phyloP scores from a whole-genome alignment of 1,284 basidiomycete species.

The Malassezia slooffiae region DNA sequence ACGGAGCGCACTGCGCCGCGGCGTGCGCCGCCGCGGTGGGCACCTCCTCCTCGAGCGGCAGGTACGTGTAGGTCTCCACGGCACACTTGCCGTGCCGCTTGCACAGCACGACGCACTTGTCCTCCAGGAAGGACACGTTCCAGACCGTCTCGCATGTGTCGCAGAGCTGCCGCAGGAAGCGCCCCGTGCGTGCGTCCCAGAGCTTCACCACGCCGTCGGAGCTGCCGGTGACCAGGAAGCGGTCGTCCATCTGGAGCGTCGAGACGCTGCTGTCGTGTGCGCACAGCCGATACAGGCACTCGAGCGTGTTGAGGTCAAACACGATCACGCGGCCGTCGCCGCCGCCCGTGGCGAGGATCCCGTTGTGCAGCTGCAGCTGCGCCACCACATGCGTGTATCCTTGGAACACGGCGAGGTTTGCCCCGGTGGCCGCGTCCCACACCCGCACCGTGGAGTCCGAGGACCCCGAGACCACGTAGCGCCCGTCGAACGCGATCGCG shows the following conservation, averaged over 20 bases:
- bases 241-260: conserved; percentile 71
- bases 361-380: conserved; percentile 69
- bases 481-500: conserved; percentile 81
- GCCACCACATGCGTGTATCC: conserved; percentile 91
- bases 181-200: conserved; percentile 53
- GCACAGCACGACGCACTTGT: conserved; percentile 71
- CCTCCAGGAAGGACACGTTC: conserved; percentile 68
- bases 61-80: conserved; percentile 60
- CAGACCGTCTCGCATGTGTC: conserved; percentile 62
- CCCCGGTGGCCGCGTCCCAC: conserved; percentile 55
- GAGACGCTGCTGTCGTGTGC: conserved; percentile 81
- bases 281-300: conserved; percentile 49
- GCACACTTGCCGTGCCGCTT: conserved; percentile 71
- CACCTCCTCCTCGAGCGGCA: conserved; percentile 29
- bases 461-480: conserved; percentile 71
- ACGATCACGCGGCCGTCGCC: conserved; percentile 88
- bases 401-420: conserved; percentile 73
- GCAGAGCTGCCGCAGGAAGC: conserved; percentile 36
- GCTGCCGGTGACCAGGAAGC: conserved; percentile 54
- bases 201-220: conserved; percentile 84
- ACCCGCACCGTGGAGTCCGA: conserved; percentile 50
- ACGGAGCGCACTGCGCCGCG: too few relatives aligned
- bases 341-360: conserved; percentile 72
- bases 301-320: conserved; percentile 60
- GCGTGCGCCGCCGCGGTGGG: too few relatives aligned